Evolutionary conservation across 1,284 basidiomycete genomes (phyloP).

Genomic region (Mycosarcoma mackinlayi): DNA sequence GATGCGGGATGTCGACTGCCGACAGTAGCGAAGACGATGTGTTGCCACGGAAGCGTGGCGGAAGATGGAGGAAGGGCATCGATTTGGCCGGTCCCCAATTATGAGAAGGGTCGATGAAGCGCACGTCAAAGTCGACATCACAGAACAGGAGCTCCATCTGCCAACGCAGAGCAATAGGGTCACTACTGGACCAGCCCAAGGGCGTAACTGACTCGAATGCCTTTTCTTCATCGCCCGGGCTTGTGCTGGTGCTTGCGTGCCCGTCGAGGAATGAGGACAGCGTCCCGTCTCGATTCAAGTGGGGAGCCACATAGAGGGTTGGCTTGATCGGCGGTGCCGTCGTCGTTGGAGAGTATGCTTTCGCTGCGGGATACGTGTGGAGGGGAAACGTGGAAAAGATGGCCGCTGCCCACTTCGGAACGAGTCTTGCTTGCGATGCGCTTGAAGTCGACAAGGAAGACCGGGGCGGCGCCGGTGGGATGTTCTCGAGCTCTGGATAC

Average conservation of each 20-base stretch:
- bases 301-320: conserved; percentile 49
- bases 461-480: conserved; percentile 49
- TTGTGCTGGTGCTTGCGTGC: too few species aligned
- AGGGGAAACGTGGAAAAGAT: conserved; percentile 50
- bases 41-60: conserved; percentile 23
- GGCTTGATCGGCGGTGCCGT: conserved; percentile 29
- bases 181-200: conserved; percentile 55
- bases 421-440: conserved; percentile 5
- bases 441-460: conserved; percentile 20
- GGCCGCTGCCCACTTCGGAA: conserved; percentile 38
- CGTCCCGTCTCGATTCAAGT: conserved; percentile 36
- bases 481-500: conserved; percentile 52
- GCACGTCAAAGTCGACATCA: conserved; percentile 40
- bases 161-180: conserved; percentile 60
- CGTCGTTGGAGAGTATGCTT: conserved; percentile 16
- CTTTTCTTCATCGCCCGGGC: conserved; percentile 11
- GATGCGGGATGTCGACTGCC: conserved; percentile 33
- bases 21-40: conserved; percentile 30
- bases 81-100: conserved; percentile 56
- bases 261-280: conserved; percentile 14
- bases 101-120: conserved; percentile 44
- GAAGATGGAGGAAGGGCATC: conserved; percentile 56
- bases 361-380: conserved; percentile 40
- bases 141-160: conserved; percentile 61
- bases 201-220: not conserved